phyloP scores from a whole-genome alignment of 2,329 filamentous ascomycete species.

The Arthrinium puccinioides region DNA sequence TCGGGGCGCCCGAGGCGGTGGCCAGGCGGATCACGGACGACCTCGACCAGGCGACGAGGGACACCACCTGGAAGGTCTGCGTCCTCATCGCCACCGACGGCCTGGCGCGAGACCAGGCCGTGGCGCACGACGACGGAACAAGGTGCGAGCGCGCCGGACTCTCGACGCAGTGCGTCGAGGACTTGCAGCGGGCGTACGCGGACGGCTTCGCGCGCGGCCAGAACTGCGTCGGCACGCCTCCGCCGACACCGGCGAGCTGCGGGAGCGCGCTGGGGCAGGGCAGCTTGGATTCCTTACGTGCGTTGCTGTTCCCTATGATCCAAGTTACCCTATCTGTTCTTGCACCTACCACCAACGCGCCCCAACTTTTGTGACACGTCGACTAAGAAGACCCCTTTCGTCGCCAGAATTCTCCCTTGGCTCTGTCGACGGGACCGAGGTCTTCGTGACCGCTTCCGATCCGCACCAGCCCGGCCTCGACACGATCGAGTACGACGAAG shows the following conservation, averaged over 20 bases:
- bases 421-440: conserved; percentile 14
- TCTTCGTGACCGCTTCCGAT: conserved; percentile 17
- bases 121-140: conserved; percentile 8
- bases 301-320: background rate
- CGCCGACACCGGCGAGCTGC: conserved; percentile 17
- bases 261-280: conserved; percentile 12
- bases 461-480: conserved; percentile 12
- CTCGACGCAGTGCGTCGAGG: conserved; percentile 15
- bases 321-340: background rate
- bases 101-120: conserved; percentile 9
- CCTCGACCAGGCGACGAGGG: conserved; percentile 9
- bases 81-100: conserved; percentile 14
- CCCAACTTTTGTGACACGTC: too few species aligned
- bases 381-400: background rate
- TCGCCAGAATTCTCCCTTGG: conserved; percentile 14
- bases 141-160: conserved; percentile 9
- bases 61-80: conserved; percentile 22
- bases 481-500: conserved; percentile 7
- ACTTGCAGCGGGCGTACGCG: conserved; percentile 17
- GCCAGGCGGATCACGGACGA: conserved; percentile 8
- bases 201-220: conserved; percentile 14
- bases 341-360: too few species aligned
- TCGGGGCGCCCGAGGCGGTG: conserved; percentile 11
- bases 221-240: conserved; percentile 17
- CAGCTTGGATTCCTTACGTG: background rate